These are phyloP conservation scores for Talaromyces sp. DNA, from an alignment of 2,329 filamentous ascomycete genomes.

Conservation along the genomic window DNA sequence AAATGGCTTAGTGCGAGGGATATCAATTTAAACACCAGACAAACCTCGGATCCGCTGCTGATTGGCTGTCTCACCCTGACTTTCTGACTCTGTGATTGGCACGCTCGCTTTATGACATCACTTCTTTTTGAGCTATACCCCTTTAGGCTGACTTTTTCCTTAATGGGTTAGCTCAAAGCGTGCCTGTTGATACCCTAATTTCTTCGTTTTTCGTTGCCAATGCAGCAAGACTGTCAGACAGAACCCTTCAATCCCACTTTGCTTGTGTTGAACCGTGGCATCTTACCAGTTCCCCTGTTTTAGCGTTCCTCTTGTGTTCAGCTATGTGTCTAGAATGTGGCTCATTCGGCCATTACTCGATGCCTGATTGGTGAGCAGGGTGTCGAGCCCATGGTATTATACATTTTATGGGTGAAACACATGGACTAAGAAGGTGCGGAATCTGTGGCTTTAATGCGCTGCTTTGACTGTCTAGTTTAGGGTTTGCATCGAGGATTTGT, in stretches of 20 bases:
- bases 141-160: background rate
- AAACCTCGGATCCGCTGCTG: conserved; percentile 3
- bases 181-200: conserved; percentile 14
- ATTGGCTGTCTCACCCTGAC: background rate
- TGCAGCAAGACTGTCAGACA: background rate
- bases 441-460: background rate
- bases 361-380: background rate
- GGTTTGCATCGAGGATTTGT: background rate
- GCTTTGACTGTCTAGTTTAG: background rate
- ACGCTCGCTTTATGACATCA: conserved; percentile 18
- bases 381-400: background rate
- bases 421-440: background rate
- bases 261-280: background rate
- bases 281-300: background rate
- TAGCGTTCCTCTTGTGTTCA: background rate
- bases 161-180: background rate
- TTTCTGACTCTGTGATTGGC: background rate
- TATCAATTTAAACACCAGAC: background rate
- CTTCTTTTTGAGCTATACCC: background rate
- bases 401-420: conserved; percentile 1
- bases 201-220: background rate
- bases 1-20: background rate
- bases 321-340: conserved; percentile 3
- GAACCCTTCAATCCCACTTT: background rate
- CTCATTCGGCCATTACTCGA: background rate